phyloP scores from a whole-genome alignment of 805 yeast genomes.

The Myxozyma sirexii region DNA sequence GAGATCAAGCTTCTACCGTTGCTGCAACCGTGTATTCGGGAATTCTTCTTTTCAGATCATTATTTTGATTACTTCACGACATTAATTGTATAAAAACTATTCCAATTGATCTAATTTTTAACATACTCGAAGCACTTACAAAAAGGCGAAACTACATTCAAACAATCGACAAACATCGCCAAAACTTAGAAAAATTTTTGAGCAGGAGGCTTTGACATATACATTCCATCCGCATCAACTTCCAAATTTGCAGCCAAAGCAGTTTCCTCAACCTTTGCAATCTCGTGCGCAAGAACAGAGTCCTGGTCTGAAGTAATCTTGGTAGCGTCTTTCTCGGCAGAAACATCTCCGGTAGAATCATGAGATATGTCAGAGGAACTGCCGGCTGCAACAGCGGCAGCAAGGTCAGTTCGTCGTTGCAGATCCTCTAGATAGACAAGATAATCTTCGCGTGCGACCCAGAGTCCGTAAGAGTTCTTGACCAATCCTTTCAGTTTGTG shows the following conservation, averaged over 20 bases:
- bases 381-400: not conserved
- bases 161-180: not conserved
- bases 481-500: constrained; percentile 8
- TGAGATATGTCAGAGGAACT: not conserved
- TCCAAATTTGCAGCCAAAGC: constrained; percentile 2
- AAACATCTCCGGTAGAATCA: not conserved
- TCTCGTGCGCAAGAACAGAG: constrained; percentile 7
- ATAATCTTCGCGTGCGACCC: constrained; percentile 26
- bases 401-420: not conserved
- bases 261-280: not conserved
- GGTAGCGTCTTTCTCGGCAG: not conserved
- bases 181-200: not conserved
- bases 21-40: too few species aligned
- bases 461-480: constrained; percentile 20
- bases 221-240: not conserved
- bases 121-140: too few species aligned
- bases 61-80: too few species aligned
- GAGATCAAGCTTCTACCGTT: too few species aligned
- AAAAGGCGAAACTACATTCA: too few species aligned
- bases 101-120: too few species aligned
- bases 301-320: not conserved
- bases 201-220: not conserved
- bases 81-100: too few species aligned
- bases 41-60: too few species aligned
- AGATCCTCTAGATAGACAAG: constrained; percentile 11